Percentiles rank a stretch among this genome's conserved stretches.
phyloP scores from a whole-genome alignment of 2,329 filamentous ascomycete genomes.

The Mariannaea elegans region DNA sequence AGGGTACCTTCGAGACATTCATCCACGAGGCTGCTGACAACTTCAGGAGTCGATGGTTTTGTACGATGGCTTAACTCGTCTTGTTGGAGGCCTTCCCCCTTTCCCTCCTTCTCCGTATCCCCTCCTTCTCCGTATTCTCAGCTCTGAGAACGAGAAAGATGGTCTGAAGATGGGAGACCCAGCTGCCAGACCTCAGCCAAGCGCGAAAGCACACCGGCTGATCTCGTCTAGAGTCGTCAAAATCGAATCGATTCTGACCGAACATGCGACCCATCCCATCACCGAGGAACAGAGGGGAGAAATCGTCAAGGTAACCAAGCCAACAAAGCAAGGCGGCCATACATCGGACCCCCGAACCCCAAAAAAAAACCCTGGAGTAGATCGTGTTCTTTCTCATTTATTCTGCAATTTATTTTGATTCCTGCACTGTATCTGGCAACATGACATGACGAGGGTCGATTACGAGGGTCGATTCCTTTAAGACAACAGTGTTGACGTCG shows the following conservation, averaged over 20 bases:
- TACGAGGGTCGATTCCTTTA: too few relatives aligned
- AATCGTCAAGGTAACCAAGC: constrained; percentile 8
- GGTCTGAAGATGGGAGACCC: background rate
- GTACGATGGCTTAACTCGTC: background rate
- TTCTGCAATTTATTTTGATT: constrained; percentile 9
- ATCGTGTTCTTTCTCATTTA: constrained; percentile 5
- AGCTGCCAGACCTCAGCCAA: constrained; percentile 6
- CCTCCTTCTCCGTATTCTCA: background rate
- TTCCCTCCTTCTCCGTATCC: background rate
- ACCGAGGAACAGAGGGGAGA: constrained; percentile 9
- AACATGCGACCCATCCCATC: constrained; percentile 17
- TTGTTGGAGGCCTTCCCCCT: background rate
- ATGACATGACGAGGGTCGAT: constrained; percentile 2
- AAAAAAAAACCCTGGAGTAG: background rate
- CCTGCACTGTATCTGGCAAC: constrained; percentile 11
- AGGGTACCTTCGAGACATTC: background rate
- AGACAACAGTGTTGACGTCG: constrained; percentile 6
- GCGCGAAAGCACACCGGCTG: background rate
- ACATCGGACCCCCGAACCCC: constrained; percentile 1
- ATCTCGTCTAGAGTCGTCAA: background rate
- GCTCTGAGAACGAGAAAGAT: background rate
- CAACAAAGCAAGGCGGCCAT: background rate
- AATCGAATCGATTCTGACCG: constrained; percentile 15
- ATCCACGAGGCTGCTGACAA: background rate
- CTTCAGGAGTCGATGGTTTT: background rate